A percentile compares a stretch with the other conserved stretches of the same genome.
These are phyloP conservation scores for Trichoderma brevicompactum DNA, from an alignment of 2,329 filamentous ascomycete genomes.

Conservation along the genomic window DNA sequence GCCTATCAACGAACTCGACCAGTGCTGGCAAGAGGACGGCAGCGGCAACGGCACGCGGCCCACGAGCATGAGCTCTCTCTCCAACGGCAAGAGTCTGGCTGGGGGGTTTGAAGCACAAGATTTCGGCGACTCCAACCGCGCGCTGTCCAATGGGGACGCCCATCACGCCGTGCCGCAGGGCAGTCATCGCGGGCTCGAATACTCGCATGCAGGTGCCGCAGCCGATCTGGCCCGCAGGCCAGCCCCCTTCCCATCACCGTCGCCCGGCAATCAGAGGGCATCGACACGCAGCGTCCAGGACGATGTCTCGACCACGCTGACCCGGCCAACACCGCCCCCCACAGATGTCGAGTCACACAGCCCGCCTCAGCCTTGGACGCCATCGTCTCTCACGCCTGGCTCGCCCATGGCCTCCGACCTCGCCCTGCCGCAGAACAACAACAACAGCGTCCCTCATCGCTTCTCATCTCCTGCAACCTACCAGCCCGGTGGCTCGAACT, in stretches of 20 bases:
- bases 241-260: constrained; percentile 31
- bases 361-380: constrained; percentile 23
- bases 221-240: constrained; percentile 29
- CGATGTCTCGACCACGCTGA: constrained; percentile 30
- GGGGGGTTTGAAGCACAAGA: constrained; percentile 39
- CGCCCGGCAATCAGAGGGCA: constrained; percentile 26
- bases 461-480: constrained; percentile 69
- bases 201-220: constrained; percentile 22
- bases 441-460: constrained; percentile 51
- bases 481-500: constrained; percentile 45
- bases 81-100: constrained; percentile 57
- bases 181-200: constrained; percentile 31
- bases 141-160: constrained; percentile 37
- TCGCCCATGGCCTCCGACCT: constrained; percentile 36
- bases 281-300: constrained; percentile 30
- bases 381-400: constrained; percentile 28
- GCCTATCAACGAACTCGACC: constrained; percentile 46
- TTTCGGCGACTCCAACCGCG: constrained; percentile 33
- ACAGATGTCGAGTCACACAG: constrained; percentile 30
- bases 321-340: constrained; percentile 28
- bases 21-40: constrained; percentile 27
- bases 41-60: constrained; percentile 45
- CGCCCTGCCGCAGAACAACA: constrained; percentile 32
- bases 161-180: constrained; percentile 39
- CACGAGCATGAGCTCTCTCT: constrained; percentile 63